Base-by-base conservation (phyloP, 345 rosid genomes). In the Lepidium didymum region DNA sequence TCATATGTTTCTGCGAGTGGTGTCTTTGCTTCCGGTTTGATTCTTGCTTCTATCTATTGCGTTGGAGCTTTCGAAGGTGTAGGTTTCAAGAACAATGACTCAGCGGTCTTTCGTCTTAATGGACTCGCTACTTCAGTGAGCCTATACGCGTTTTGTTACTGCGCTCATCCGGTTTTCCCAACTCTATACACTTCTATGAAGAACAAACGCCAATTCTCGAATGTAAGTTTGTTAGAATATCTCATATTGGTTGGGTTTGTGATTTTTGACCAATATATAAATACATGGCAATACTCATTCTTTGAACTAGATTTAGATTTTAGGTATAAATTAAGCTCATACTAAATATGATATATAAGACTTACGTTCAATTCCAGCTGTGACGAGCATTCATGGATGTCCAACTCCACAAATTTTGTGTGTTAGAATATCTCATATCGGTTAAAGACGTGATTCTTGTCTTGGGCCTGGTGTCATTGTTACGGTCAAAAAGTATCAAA, bases 121-220 rank as follows among this genome's bases (percentile, higher is more conserved):
- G 93, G 97, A 72, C 68, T 90, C 23, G 78, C 90, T 2, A 88
- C 90, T 8, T 86, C 98, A 1, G 77, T 92, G 45, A 92, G 98
- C 70, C 84, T 92, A 68, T 92, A 86, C 25, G 83, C 86, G n/a
- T 92, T 92, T 78, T 92, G 98, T 65, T 92, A 83, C 13, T 88
- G 98, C 19, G 97, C 96, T 1, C 98, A 92, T 72, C 98, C 98
- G 0, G 93, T 92, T 41, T 92, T 90, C 58, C 98, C 98, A 4
- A 86, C 90, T 8, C 79, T 92, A 2, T 92, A 92, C 79, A 83
- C 75, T 68, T 88, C 94, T 19, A 88, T 90, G 91, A 84, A 79
- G 66, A 88, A 83, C 68, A 92, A 84, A 65, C 88, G 73, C 11
- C 97, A 90, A 45, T 92, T 90, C 82, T 80, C 94, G 14, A 75